Conservation (phyloP, 1,284 basidiomycete species). For the Cystobasidium pallidum region DNA sequence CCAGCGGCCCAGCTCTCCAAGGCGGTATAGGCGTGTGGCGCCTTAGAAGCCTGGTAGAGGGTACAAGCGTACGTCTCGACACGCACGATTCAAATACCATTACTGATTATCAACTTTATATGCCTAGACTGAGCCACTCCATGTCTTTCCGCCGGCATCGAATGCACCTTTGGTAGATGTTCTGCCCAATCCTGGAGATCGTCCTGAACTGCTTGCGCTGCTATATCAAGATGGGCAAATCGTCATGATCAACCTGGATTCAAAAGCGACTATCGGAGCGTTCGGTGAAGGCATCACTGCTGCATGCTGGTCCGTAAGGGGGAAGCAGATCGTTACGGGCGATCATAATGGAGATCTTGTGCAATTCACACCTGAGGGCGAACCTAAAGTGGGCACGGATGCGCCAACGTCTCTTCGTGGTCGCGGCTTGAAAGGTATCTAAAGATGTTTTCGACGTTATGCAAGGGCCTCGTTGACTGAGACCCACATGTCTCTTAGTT, state of each 20-base stretch:
- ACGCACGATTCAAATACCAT: no score
- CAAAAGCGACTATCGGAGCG: constrained; percentile 20
- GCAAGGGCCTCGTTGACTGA: background rate
- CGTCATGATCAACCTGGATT: constrained; percentile 42
- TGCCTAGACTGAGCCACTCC: constrained; percentile 31
- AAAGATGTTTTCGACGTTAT: background rate
- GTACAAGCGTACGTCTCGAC: constrained; percentile 38
- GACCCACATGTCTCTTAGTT: constrained; percentile 21
- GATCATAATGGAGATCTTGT: constrained; percentile 57
- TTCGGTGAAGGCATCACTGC: constrained; percentile 46
- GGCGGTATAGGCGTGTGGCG: constrained; percentile 46
- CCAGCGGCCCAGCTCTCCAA: constrained; percentile 45
- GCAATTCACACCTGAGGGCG: constrained; percentile 62
- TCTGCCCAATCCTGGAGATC: constrained; percentile 43
- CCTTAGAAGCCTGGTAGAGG: constrained; percentile 47
- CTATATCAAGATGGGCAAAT: constrained; percentile 42
- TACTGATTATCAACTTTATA: no score
- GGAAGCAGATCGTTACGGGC: constrained; percentile 63
- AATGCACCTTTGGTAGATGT: constrained; percentile 28
- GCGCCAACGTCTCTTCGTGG: constrained; percentile 55
- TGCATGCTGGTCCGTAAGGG: constrained; percentile 63
- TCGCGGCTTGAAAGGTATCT: constrained; percentile 1
- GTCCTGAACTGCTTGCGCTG: constrained; percentile 44
- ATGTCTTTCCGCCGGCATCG: constrained; percentile 21
- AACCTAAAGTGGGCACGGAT: constrained; percentile 59